Evolutionary conservation across 129 eudicot species (phyloP).

Genomic region (Artemisia annua): DNA sequence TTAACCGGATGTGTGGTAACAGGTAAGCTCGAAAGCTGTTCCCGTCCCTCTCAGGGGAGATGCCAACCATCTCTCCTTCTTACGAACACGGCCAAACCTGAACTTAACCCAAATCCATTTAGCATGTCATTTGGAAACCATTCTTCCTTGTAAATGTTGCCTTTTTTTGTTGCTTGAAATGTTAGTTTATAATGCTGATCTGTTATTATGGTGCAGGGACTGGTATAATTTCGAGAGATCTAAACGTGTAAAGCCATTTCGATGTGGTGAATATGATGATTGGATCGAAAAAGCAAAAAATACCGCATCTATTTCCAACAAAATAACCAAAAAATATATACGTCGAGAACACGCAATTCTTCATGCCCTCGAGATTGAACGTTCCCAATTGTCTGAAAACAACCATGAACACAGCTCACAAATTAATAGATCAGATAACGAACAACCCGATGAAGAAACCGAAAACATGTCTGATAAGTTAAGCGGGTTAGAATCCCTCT

Average conservation of each 20-base stretch:
- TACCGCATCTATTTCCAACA: conserved; percentile 44
- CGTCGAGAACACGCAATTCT: conserved; percentile 77
- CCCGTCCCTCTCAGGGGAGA: too few relatives aligned
- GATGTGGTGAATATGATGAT: conserved; percentile 73
- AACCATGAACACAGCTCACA: conserved; percentile 20
- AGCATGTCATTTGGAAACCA: too few relatives aligned
- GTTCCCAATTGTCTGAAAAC: conserved; percentile 41
- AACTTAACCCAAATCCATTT: too few relatives aligned
- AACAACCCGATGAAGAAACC: conserved; percentile 35
- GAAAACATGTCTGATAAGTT: conserved; percentile 40
- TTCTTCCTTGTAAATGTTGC: too few relatives aligned
- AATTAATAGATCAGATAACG: conserved; percentile 12
- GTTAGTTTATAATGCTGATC: background rate
- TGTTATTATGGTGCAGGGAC: conserved; percentile 52
- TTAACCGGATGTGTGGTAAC: too few relatives aligned
- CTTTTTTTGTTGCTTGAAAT: too few relatives aligned
- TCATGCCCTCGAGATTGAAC: conserved; percentile 84
- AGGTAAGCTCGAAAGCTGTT: too few relatives aligned
- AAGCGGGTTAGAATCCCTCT: conserved; percentile 45
- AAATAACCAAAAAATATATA: conserved; percentile 59
- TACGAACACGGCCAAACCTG: too few relatives aligned
- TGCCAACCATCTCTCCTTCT: too few relatives aligned
- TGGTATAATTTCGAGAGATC: conserved; percentile 88
- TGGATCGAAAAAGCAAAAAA: conserved; percentile 77
- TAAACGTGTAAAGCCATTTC: conserved; percentile 80